Base-by-base conservation (phyloP, 257 asterid species). In the Lavandula angustifolia region DNA sequence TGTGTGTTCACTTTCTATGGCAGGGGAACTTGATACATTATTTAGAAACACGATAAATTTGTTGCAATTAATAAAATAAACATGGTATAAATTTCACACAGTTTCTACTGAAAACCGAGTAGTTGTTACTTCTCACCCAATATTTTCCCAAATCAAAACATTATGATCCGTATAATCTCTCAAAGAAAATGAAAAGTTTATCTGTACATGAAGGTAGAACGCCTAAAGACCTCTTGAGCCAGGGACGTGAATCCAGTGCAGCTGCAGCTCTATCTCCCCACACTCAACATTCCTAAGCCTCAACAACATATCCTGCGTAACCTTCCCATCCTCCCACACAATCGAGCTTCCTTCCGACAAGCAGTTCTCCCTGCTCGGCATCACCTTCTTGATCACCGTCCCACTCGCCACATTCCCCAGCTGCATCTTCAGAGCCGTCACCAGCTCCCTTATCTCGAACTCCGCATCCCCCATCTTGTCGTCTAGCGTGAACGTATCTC, bases 381-480 rank as follows among this genome's bases (percentile, higher is more conserved):
- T 71, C 32, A 86, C 71, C 56, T 70, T 85, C 0, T 78, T 75
- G 53, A 88, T 81, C 40, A 85, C 67, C 0, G 85, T 85, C 17
- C 88, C 91, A 3, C 75, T 78, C 0, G 89, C 83, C 6, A 80
- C 22, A 58, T 78, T 73, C 44, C 55, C 68, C 6, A 77, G 46
- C 29, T 33, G 62, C 91, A 72, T 68, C 78, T 71, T 78, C 33
- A 72, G 54, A 6, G 64, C 83, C 66, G 80, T 82, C 4, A 79
- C 48, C 18, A 82, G 75, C 14, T 73, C 80, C 4, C 55, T 51
- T 2, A 86, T 77, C 70, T 76, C 87, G 14, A 86, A 71, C 51
- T 86, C 95, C 32, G 96, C 95, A 64, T 88, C 92, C 47, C 96
- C 96, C 96, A 88, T 88, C 63, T 80, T 82, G 87, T 85, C 96